Base-by-base conservation (phyloP, 2,329 filamentous ascomycete species). In the Aspergillus viridinutans region DNA sequence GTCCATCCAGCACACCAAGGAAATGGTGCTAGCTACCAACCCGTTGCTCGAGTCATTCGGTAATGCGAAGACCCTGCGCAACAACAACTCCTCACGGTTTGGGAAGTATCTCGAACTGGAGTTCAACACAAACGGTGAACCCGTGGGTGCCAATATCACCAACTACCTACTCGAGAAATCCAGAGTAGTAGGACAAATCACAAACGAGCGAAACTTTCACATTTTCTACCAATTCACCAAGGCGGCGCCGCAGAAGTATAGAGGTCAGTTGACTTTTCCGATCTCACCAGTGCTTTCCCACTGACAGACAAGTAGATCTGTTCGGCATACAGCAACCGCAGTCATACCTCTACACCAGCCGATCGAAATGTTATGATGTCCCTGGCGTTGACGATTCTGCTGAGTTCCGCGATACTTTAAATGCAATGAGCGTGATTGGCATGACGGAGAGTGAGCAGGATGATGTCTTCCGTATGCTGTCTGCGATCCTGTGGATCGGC, bases 141-240 rank as follows among this genome's bases (percentile, higher is more conserved):
- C 94, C 0, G 88, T 97, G 10, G 94, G 94, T 68, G 94, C 94
- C 59, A 94, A 96, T 74, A 97, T 99, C 76, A 97, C 93, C 71
- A 99, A 99, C 75, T 99, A 99, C 71, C 82, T 99, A 25, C 82
- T 99, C 53, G 94, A 99, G 74, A 97, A 97, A 81, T 88, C 90
- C 50, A 85, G 94, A 78, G 94, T 99, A 20, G 92, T 96, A 9
- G 92, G 93, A 17, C 94, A 97, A 78, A 97, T 97, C 66, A 82
- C 80, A 57, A 96, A 97, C 73, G 94, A 99, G 82, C 86, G 94
- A 66, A 97, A 96, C 77, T 99, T 99, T 76, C 94, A 99, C 77
- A 97, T 99, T 69, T 99, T 99, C 75, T 99, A 99, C 77, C 94
- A 99, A 75, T 97, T 97, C 75, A 90, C 94, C 49, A 99, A 97